Evolutionary conservation across 768 basidiomycete species (phyloP).

Genomic region (Podaxis sp.): DNA sequence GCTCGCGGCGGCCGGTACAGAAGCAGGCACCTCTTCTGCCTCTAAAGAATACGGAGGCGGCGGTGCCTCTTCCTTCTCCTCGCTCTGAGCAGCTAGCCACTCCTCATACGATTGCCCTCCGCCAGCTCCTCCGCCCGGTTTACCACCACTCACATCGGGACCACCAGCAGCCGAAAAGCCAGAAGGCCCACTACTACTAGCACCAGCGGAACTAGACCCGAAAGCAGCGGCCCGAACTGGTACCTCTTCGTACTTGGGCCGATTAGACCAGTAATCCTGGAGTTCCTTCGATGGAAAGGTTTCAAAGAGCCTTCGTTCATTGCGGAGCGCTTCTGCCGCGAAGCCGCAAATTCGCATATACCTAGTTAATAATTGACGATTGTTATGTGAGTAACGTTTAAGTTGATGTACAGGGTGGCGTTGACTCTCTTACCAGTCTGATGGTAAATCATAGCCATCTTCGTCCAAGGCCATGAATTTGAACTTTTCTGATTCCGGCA

Average conservation of each 20-base stretch:
- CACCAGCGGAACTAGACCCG: slow-evolving; percentile 27
- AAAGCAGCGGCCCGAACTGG: slow-evolving; percentile 29
- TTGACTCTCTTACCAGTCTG: slow-evolving; percentile 66
- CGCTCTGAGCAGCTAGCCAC: slow-evolving; percentile 48
- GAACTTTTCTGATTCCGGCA: slow-evolving; percentile 61
- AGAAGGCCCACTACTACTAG: slow-evolving; percentile 5
- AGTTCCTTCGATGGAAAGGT: slow-evolving; percentile 70
- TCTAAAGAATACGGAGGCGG: slow-evolving; percentile 72
- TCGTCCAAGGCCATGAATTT: slow-evolving; percentile 73
- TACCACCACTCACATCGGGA: slow-evolving; percentile 15
- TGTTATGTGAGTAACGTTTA: slow-evolving; percentile 9
- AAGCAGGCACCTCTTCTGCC: slow-evolving; percentile 31
- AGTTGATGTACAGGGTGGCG: slow-evolving; percentile 11
- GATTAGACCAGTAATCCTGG: slow-evolving; percentile 70
- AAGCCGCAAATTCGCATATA: slow-evolving; percentile 80
- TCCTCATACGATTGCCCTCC: slow-evolving; percentile 41
- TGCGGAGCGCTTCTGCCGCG: slow-evolving; percentile 65
- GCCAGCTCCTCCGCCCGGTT: background rate
- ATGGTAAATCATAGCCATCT: slow-evolving; percentile 74
- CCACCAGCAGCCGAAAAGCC: slow-evolving; percentile 19
- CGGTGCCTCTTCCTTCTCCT: slow-evolving; percentile 50
- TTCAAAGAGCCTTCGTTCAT: slow-evolving; percentile 61
- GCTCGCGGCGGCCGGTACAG: slow-evolving; percentile 9
- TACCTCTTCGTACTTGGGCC: slow-evolving; percentile 58
- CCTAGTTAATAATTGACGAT: slow-evolving; percentile 32